Percentiles rank a stretch among this genome's conserved stretches.
phyloP scores from a whole-genome alignment of 1,284 basidiomycete species.

The Wallemia hederae region DNA sequence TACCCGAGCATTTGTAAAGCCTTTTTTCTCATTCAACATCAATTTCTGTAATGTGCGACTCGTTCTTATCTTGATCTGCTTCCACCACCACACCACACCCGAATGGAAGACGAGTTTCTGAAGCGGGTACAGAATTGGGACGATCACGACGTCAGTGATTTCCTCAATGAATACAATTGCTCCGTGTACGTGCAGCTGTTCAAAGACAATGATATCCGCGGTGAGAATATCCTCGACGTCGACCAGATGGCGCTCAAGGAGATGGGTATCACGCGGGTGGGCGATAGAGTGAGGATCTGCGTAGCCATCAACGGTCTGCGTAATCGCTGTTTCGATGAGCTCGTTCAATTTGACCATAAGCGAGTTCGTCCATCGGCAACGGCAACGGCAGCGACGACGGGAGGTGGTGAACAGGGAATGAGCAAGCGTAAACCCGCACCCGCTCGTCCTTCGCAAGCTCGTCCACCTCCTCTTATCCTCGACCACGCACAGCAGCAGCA shows the following conservation, averaged over 20 bases:
- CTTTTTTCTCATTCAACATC: slow-evolving; percentile 1
- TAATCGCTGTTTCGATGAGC: slow-evolving; percentile 19
- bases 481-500: not conserved
- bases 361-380: not conserved
- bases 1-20: not conserved
- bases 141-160: slow-evolving; percentile 10
- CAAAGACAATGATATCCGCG: slow-evolving; percentile 54
- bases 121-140: slow-evolving; percentile 11
- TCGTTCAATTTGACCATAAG: not conserved
- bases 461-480: not conserved
- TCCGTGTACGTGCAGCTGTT: slow-evolving; percentile 37
- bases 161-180: slow-evolving; percentile 24
- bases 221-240: slow-evolving; percentile 59
- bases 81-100: not conserved
- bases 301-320: slow-evolving; percentile 53
- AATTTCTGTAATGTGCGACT: not conserved
- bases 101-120: not conserved
- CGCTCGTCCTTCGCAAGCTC: not conserved
- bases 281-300: slow-evolving; percentile 57
- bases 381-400: not conserved
- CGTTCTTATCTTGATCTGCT: too few relatives aligned
- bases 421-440: not conserved
- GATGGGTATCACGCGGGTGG: slow-evolving; percentile 60
- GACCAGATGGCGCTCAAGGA: slow-evolving; percentile 61
- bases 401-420: not conserved